Evolutionary conservation across 2,329 filamentous ascomycete genomes (phyloP), one percentile per base, ranked within the genome.

Genomic region (Pezicula radicicola): DNA sequence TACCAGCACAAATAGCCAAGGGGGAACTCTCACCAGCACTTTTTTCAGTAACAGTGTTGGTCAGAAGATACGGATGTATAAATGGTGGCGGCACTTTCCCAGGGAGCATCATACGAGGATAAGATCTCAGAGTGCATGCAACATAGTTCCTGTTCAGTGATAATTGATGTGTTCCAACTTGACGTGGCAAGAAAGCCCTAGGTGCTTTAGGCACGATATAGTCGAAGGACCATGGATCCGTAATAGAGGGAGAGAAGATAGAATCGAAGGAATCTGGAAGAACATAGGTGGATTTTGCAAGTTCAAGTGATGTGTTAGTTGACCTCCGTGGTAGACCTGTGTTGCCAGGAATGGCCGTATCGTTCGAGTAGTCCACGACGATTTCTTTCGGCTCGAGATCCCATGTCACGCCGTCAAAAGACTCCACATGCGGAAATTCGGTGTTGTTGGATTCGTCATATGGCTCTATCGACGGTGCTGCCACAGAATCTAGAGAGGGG

Each of bases 91-190:
- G 37, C 10, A 19, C 18, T 13, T 42, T 49, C 3, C 15, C 16
- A 2, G 50, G 39, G 13, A 60, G 41, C n/a, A 62, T 45, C 60
- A 60, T 59, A 9, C 16, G 21, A 19, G 58, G 56, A 44, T 59
- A 62, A 27, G 55, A 53, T 7, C 51, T 43, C 0, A 62, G 37
- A 3, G 50, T 48, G 10, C 53, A 59, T 21, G 59, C 3, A 3
- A 62, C 30, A 36, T 48, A 59, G 4, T 36, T 56, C 36, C 46
- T 54, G 41, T 52, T 59, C 2, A 60, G 46, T 5, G 51, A 55
- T 5, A 48, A 19, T 35, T 49, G 51, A 2, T 35, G 39, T 8
- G 48, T 45, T 6, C 28, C 12, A 13, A 43, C 15, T 18, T 19
- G 50, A 25, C 54, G 49, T 6, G 49, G 46, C 5, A 2, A 5